Base-by-base conservation (phyloP, 2,329 filamentous ascomycete genomes). In the Rhynchosporium graminicola region DNA sequence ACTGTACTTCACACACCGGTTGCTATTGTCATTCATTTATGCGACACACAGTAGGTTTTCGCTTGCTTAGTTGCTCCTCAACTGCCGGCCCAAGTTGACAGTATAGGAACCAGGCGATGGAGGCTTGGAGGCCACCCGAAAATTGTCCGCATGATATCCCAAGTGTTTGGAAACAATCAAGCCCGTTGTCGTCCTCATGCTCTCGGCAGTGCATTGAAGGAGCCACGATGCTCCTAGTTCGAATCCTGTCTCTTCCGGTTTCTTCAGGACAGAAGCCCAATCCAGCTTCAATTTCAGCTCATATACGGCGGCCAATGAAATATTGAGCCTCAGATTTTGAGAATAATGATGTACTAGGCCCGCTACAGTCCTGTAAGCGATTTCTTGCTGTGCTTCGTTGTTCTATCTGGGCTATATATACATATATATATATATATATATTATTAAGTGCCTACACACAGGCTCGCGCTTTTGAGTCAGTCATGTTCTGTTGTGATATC, bases 101-200 rank as follows among this genome's bases (percentile, higher is more conserved):
- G 40, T 45, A 54, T 42, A 47, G 45, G 15, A 29, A 20, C 33
- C 9, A 36, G 5, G 47, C 36, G 26, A 58, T 52, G 33, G 59
- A 26, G 28, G 45, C 36, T 56, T 52, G 33, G 59, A 26, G 28
- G 45, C 36, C 43, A 38, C 52, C 13, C 15, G 13, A 40, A 52
- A 45, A 51, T 52, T 42, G 20, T 59, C 60, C 64, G 68, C 66
- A 69, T 68, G 60, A 67, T 31, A 67, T 54, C 58, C 29, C 29
- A 47, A 46, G 59, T 58, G 62, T 68, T 68, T 68, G 47, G 60
- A 70, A 67, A 63, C 64, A 61, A 42, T 51, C 40, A 48, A 62
- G 47, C 60, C 55, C 59, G 46, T 56, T 64, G 61, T 42, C 63
- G 61, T 67, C 66, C 64, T 57, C 68, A 67, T 62, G 48, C 63